Evolutionary conservation across 1,139 yeast species (phyloP).

Genomic region (Candida glucosophila): DNA sequence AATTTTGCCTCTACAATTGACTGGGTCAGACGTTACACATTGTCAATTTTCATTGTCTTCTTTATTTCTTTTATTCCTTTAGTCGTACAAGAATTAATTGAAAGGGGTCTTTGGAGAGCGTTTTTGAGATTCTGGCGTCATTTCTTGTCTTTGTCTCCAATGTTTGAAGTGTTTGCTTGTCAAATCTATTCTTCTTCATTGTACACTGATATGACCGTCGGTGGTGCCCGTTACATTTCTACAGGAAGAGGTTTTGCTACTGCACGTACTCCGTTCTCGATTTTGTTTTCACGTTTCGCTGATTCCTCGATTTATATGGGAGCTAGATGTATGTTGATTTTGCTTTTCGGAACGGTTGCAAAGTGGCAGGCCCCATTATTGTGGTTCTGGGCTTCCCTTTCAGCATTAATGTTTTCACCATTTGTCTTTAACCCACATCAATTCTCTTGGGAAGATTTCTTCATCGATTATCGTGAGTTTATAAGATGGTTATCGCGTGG

Average conservation of each 20-base stretch:
- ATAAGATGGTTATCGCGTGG: conserved; percentile 99
- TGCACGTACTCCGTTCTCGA: conserved; percentile 95
- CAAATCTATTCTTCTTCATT: conserved; percentile 93
- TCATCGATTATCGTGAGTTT: conserved; percentile 96
- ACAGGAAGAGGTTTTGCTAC: conserved; percentile 99
- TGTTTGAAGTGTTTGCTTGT: conserved; percentile 97
- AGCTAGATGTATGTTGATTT: conserved; percentile 81
- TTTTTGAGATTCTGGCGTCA: conserved; percentile 87
- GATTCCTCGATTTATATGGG: conserved; percentile 97
- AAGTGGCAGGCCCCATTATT: conserved; percentile 96
- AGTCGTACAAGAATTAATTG: conserved; percentile 93
- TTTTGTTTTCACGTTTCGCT: conserved; percentile 92
- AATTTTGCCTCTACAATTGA: conserved; percentile 83
- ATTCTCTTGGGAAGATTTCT: conserved; percentile 98
- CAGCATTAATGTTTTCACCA: conserved; percentile 89
- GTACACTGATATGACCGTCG: conserved; percentile 87
- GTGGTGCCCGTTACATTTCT: conserved; percentile 99
- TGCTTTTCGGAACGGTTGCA: conserved; percentile 83
- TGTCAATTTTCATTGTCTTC: conserved; percentile 97
- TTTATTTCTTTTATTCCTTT: conserved; percentile 95
- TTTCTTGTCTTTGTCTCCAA: conserved; percentile 81
- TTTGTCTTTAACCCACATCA: conserved; percentile 97
- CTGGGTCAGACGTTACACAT: conserved; percentile 96
- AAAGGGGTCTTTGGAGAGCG: conserved; percentile 97
- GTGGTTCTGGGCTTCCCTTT: conserved; percentile 97